phyloP scores from a whole-genome alignment of 2,329 filamentous ascomycete species.

The Fusarium begoniae region DNA sequence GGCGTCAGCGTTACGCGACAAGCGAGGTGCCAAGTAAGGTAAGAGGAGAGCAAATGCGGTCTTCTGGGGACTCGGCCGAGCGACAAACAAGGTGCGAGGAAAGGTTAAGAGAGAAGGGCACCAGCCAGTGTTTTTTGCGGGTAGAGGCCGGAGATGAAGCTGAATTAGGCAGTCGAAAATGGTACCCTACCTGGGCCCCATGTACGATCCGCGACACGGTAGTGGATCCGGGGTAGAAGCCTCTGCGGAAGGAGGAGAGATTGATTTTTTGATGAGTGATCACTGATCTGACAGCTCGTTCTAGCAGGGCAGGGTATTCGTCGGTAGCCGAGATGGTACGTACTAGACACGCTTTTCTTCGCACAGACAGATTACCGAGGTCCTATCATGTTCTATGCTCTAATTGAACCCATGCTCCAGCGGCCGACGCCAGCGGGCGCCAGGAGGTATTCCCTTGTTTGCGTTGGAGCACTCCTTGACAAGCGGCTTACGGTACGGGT shows the following conservation, averaged over 20 bases:
- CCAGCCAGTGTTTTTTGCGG: not conserved
- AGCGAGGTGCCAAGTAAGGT: slow-evolving; percentile 9
- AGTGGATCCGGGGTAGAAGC: slow-evolving; percentile 44
- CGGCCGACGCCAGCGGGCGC: slow-evolving; percentile 34
- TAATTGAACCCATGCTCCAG: slow-evolving; percentile 20
- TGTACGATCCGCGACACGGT: slow-evolving; percentile 40
- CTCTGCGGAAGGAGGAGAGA: slow-evolving; percentile 21
- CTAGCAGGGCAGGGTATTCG: slow-evolving; percentile 9
- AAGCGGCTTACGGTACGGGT: slow-evolving; percentile 21
- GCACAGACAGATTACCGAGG: slow-evolving; percentile 33
- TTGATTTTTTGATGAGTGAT: slow-evolving; percentile 28
- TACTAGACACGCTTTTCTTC: slow-evolving; percentile 5
- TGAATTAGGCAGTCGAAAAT: slow-evolving; percentile 36
- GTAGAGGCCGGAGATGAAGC: slow-evolving; percentile 42
- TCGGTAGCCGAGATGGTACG: slow-evolving; percentile 17
- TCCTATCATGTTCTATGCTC: slow-evolving; percentile 16
- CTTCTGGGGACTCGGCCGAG: slow-evolving; percentile 42
- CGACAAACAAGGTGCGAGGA: slow-evolving; percentile 16
- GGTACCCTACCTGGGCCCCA: slow-evolving; percentile 22
- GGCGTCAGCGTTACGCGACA: slow-evolving; percentile 20
- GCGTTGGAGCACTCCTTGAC: not conserved
- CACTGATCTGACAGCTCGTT: slow-evolving; percentile 20
- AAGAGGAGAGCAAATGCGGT: slow-evolving; percentile 15
- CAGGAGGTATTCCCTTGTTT: slow-evolving; percentile 4
- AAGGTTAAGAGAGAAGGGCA: not conserved